Base-by-base conservation (phyloP, 176 grass and related monocot genomes). In the Oryza australiensis region DNA sequence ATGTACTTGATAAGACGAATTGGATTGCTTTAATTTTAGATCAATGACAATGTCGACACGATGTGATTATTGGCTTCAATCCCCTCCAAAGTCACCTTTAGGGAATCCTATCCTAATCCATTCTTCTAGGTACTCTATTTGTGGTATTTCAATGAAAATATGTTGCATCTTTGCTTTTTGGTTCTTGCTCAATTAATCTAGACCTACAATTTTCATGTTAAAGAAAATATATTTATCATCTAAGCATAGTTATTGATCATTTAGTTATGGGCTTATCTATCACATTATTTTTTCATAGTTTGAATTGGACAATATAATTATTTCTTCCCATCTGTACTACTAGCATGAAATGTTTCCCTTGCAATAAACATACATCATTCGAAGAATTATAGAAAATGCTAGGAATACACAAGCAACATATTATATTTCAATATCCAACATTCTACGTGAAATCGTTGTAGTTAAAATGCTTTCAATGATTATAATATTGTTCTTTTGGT, bases 261-360 rank as follows among this genome's bases (percentile, higher is more conserved):
- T 37, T 5, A 60, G 24, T 79, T 87, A 53, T 62, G 1, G 37
- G 12, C 55, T 69, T 26, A 80, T 45, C 76, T 4, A 69, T 66
- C 46, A 68, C 4, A 48, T 43, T 86, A 91, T 89, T 86, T 88
- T 89, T 73, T 87, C 3, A 63, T 32, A 35, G 68, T 48, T 88
- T 83, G 72, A 46, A 90, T 84, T 33, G 18, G 68, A 79, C 57
- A 86, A 77, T 68, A 70, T 48, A 86, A 72, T 55, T 89, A 83
- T 84, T 81, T 57, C 32, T 26, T 28, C 62, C 77, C 8, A 81
- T 78, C 67, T 83, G 60, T 79, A 87, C 26, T 81, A 30, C 14
- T 70, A 78, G 75, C 83, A 84, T 79, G 14, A 53, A 53, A 79
- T 80, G 70, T 87, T 66, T 76, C 41, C 87, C 74, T 0, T 91